Conservation (phyloP, 2,329 filamentous ascomycete genomes). For the Claviceps fusiformis region DNA sequence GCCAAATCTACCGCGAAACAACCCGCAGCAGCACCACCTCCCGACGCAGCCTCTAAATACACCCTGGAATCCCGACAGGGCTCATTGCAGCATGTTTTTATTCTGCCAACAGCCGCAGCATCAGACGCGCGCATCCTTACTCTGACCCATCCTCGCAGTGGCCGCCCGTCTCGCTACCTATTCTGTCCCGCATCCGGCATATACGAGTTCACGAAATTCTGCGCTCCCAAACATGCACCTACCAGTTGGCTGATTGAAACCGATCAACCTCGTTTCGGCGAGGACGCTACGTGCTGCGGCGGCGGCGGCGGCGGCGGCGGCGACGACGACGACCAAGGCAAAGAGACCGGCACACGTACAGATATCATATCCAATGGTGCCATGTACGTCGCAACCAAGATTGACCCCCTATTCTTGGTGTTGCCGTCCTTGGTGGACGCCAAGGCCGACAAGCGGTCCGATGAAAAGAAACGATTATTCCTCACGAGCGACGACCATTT, state of each 20-base stretch:
- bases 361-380: conserved; percentile 51
- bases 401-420: conserved; percentile 76
- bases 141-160: conserved; percentile 44
- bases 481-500: conserved; percentile 59
- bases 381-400: conserved; percentile 68
- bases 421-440: conserved; percentile 53
- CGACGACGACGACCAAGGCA: not conserved
- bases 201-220: conserved; percentile 50
- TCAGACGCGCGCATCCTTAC: conserved; percentile 44
- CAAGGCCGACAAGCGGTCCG: conserved; percentile 25
- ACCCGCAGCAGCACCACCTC: conserved; percentile 14
- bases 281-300: conserved; percentile 6
- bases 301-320: too few relatives aligned
- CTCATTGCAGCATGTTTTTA: conserved; percentile 42
- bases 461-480: conserved; percentile 47
- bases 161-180: conserved; percentile 43
- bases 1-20: conserved; percentile 18
- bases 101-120: conserved; percentile 43
- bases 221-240: conserved; percentile 37
- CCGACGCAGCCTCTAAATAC: conserved; percentile 22
- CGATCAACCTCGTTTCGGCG: conserved; percentile 5
- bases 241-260: conserved; percentile 49
- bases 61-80: conserved; percentile 24
- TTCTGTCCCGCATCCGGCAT: conserved; percentile 48
- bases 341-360: conserved; percentile 9